These are phyloP conservation scores for Stellera chamaejasme DNA, from an alignment of 345 rosid species.

Conservation along the genomic window DNA sequence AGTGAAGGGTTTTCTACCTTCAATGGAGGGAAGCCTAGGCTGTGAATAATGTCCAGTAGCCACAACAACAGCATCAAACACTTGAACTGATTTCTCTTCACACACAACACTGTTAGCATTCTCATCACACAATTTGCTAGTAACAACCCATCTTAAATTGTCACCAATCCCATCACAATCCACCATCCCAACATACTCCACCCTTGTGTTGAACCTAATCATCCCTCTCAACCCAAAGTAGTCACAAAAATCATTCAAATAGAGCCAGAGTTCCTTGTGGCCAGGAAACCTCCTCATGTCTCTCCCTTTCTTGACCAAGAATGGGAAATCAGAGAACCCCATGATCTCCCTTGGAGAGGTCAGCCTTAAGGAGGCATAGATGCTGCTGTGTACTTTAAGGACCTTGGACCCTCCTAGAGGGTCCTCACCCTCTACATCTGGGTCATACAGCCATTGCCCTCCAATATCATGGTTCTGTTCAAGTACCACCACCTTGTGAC, in stretches of 20 bases:
- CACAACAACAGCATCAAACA: slow-evolving; percentile 86
- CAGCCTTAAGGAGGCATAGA: slow-evolving; percentile 69
- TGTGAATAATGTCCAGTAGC: slow-evolving; percentile 89
- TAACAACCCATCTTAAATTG: slow-evolving; percentile 65
- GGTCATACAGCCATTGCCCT: slow-evolving; percentile 83
- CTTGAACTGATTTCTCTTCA: slow-evolving; percentile 34
- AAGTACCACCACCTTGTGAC: slow-evolving; percentile 58
- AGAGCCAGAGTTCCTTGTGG: slow-evolving; percentile 70
- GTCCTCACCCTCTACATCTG: slow-evolving; percentile 48
- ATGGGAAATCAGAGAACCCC: slow-evolving; percentile 89
- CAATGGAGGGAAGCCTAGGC: slow-evolving; percentile 69
- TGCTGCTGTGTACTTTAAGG: slow-evolving; percentile 68
- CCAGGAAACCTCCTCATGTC: slow-evolving; percentile 87
- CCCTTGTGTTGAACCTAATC: slow-evolving; percentile 72
- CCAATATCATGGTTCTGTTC: slow-evolving; percentile 89
- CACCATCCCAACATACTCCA: slow-evolving; percentile 70
- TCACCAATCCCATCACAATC: slow-evolving; percentile 32
- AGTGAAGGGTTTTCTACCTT: slow-evolving; percentile 34
- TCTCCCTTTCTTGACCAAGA: slow-evolving; percentile 60
- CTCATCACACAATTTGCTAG: slow-evolving; percentile 29
- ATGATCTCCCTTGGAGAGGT: slow-evolving; percentile 79
- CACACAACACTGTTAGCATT: no score
- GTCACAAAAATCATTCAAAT: slow-evolving; percentile 66
- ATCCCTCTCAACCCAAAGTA: slow-evolving; percentile 58
- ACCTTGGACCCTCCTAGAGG: slow-evolving; percentile 36